Evolutionary conservation across 805 yeast genomes (phyloP).

Genomic region (Grigorovia transvaalensis): DNA sequence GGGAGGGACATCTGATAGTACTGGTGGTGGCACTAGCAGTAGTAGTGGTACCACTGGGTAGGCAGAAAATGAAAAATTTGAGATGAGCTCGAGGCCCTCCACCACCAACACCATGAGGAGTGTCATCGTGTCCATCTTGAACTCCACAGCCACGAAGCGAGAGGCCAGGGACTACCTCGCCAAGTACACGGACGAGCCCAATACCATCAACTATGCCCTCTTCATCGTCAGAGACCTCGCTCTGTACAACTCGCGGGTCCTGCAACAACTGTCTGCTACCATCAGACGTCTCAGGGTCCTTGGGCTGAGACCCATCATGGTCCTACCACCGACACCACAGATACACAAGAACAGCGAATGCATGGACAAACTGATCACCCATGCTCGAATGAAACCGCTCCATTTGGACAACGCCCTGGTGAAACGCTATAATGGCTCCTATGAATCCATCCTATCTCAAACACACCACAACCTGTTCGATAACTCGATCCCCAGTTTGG

Average conservation of each 20-base stretch:
- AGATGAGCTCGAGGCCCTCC: too few species aligned
- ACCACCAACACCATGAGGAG: too few species aligned
- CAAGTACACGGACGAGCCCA: constrained; percentile 40
- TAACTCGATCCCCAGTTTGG: constrained; percentile 16
- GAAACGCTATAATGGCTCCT: constrained; percentile 9
- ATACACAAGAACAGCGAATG: constrained; percentile 13
- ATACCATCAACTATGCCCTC: constrained; percentile 17
- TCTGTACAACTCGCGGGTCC: constrained; percentile 2
- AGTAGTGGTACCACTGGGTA: too few species aligned
- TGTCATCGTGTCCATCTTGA: constrained; percentile 76
- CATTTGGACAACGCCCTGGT: constrained; percentile 19
- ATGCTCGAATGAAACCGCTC: constrained; percentile 17
- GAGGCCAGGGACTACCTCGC: constrained; percentile 76
- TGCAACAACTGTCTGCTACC: constrained; percentile 15
- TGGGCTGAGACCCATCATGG: constrained; percentile 67
- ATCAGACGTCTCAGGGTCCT: constrained; percentile 20
- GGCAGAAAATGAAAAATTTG: too few species aligned
- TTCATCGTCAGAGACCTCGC: constrained; percentile 20
- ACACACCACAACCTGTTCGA: constrained; percentile 7
- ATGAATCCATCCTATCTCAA: constrained; percentile 12
- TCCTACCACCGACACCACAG: constrained; percentile 34
- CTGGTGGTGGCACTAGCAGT: too few species aligned
- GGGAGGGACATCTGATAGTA: constrained; percentile 81
- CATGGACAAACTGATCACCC: constrained; percentile 17
- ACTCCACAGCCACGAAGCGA: constrained; percentile 86